These are phyloP conservation scores for Orobanche coerulescens DNA, from an alignment of 257 asterid species.

Conservation along the genomic window DNA sequence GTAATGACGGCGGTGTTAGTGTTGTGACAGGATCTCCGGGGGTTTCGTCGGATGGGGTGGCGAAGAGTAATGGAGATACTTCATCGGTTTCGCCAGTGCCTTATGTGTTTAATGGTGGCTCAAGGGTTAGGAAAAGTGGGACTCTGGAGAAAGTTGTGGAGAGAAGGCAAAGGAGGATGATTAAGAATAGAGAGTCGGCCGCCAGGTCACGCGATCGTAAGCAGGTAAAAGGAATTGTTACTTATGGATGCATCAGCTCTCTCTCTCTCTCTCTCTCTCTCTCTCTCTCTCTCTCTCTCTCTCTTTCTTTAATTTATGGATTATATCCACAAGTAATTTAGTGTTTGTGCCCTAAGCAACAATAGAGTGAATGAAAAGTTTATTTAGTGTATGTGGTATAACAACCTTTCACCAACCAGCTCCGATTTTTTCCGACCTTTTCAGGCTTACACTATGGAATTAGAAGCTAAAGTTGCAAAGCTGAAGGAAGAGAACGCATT, in stretches of 20 bases:
- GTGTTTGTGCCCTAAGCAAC: too few relatives aligned
- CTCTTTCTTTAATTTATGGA: too few relatives aligned
- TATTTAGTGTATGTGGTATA: too few relatives aligned
- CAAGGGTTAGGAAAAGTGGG: constrained; percentile 47
- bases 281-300: too few relatives aligned
- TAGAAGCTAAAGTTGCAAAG: constrained; percentile 78
- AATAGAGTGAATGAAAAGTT: background rate
- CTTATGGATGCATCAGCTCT: background rate
- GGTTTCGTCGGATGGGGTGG: constrained; percentile 53
- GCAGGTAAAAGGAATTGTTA: constrained; percentile 43
- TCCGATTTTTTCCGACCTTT: background rate
- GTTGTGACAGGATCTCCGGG: constrained; percentile 45
- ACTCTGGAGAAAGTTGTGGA: constrained; percentile 76
- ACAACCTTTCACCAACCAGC: too few relatives aligned
- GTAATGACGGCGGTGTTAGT: constrained; percentile 28
- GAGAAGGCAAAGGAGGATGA: constrained; percentile 89
- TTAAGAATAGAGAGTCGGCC: constrained; percentile 82
- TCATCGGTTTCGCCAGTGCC: constrained; percentile 66
- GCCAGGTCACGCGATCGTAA: constrained; percentile 88
- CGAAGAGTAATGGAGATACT: constrained; percentile 50
- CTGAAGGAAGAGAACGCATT: constrained; percentile 69
- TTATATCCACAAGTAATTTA: too few relatives aligned
- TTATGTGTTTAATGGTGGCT: constrained; percentile 46
- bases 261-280: too few relatives aligned
- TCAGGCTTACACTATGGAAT: constrained; percentile 66